Percentiles rank a stretch among this genome's conserved stretches.
Evolutionary conservation across 176 grass and related monocot species (phyloP).

Genomic region (Oryza australiensis): DNA sequence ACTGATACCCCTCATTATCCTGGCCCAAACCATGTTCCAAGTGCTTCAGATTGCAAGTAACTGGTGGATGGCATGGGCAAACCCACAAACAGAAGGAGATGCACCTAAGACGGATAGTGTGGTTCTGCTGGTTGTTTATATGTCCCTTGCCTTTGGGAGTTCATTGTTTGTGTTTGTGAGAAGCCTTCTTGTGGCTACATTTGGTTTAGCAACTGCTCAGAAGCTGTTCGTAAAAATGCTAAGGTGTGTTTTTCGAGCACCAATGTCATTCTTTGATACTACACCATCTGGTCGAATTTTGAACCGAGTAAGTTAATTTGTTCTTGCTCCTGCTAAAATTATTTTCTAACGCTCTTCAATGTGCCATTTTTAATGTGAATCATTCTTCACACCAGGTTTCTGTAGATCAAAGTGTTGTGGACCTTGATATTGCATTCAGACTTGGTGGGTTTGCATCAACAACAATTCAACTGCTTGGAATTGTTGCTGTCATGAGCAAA

Average conservation of each 20-base stretch:
- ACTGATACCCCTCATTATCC: slow-evolving; percentile 89
- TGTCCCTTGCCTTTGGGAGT: slow-evolving; percentile 93
- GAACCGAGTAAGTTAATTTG: slow-evolving; percentile 70
- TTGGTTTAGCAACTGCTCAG: slow-evolving; percentile 95
- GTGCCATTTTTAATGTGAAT: slow-evolving; percentile 22
- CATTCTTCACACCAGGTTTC: slow-evolving; percentile 77
- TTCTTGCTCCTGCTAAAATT: slow-evolving; percentile 21
- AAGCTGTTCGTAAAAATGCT: slow-evolving; percentile 95
- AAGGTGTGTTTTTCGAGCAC: slow-evolving; percentile 82
- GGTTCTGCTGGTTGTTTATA: slow-evolving; percentile 89
- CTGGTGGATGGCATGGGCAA: slow-evolving; percentile 99
- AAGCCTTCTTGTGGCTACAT: slow-evolving; percentile 95
- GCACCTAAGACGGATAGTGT: slow-evolving; percentile 71
- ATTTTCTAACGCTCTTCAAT: not conserved
- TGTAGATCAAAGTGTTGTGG: slow-evolving; percentile 97
- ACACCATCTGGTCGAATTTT: slow-evolving; percentile 91
- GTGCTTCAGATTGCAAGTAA: slow-evolving; percentile 96
- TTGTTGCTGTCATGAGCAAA: slow-evolving; percentile 94
- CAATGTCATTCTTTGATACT: slow-evolving; percentile 98
- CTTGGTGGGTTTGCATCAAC: slow-evolving; percentile 96
- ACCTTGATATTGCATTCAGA: slow-evolving; percentile 95
- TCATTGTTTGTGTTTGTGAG: slow-evolving; percentile 96
- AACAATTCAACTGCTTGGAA: slow-evolving; percentile 92
- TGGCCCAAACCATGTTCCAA: slow-evolving; percentile 86
- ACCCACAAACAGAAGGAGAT: slow-evolving; percentile 85